Percentiles rank a stretch among this genome's conserved stretches.
phyloP scores from a whole-genome alignment of 1,284 basidiomycete genomes.

The Cutaneotrichosporon sp. region DNA sequence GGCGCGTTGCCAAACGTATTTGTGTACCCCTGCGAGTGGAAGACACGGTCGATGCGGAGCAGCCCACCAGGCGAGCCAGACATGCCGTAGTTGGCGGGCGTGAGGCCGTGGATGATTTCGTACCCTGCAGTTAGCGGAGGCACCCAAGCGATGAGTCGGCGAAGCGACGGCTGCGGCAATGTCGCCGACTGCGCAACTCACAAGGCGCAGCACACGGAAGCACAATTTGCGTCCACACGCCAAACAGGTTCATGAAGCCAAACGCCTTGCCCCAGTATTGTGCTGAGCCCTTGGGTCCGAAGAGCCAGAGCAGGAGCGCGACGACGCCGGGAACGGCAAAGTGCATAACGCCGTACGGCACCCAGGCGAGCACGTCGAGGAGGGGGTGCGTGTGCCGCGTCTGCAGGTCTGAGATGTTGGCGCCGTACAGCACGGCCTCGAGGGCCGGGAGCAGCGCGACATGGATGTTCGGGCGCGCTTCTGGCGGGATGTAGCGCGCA shows the following conservation, averaged over 20 bases:
- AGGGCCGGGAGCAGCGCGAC: conserved; percentile 90
- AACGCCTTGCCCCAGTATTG: conserved; percentile 85
- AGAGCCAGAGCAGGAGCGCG: conserved; percentile 70
- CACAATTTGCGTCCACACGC: conserved; percentile 82
- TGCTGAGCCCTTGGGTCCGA: conserved; percentile 70
- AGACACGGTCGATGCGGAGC: conserved; percentile 83
- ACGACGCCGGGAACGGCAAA: conserved; percentile 79
- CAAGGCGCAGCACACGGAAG: conserved; percentile 89
- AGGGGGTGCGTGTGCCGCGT: conserved; percentile 88
- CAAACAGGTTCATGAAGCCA: conserved; percentile 87
- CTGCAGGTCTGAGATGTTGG: conserved; percentile 93
- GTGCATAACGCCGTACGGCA: conserved; percentile 91
- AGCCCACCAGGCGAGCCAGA: conserved; percentile 89
- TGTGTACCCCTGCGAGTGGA: conserved; percentile 74
- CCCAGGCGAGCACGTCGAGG: conserved; percentile 89
- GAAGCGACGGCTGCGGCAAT: neutral
- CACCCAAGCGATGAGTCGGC: neutral
- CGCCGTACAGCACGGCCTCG: conserved; percentile 90
- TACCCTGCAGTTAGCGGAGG: conserved; percentile 63
- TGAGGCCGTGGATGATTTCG: conserved; percentile 93
- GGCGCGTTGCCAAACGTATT: conserved; percentile 80
- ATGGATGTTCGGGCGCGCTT: conserved; percentile 73
- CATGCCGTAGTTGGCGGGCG: conserved; percentile 87
- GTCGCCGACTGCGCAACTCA: conserved; percentile 35
- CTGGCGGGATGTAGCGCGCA: conserved; percentile 73